Conservation (phyloP, 2,329 filamentous ascomycete species). For the Claviceps africana region DNA sequence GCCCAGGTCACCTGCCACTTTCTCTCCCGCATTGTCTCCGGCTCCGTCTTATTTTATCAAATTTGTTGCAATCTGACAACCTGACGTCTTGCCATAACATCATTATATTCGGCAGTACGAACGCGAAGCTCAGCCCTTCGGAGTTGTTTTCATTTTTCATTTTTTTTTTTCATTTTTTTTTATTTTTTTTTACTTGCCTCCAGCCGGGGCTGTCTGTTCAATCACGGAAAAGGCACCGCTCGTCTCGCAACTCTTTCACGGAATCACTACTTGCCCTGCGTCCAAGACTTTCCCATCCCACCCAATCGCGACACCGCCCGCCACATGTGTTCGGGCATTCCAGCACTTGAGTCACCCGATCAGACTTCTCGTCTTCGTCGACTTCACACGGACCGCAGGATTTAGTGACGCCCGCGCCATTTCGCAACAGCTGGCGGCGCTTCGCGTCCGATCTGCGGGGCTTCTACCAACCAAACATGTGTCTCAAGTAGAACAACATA, state of each 20-base stretch:
- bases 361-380: slow-evolving; percentile 1
- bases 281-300: neutral
- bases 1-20: slow-evolving; percentile 4
- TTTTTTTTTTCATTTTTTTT: too few species aligned
- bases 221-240: neutral
- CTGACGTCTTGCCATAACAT: neutral
- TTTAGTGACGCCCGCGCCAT: slow-evolving; percentile 4
- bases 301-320: neutral
- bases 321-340: neutral
- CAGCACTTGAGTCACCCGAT: neutral
- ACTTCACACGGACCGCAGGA: neutral
- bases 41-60: neutral
- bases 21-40: neutral
- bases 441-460: neutral
- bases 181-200: too few species aligned
- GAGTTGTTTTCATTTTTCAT: too few species aligned
- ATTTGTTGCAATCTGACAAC: neutral
- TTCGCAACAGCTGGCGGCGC: slow-evolving; percentile 1
- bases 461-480: slow-evolving; percentile 9
- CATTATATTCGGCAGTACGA: neutral
- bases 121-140: too few species aligned
- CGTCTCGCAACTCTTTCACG: neutral
- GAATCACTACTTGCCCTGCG: neutral
- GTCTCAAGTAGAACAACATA: slow-evolving; percentile 8
- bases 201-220: neutral